These are phyloP conservation scores for Pseudonectria foliicola DNA, from an alignment of 2,329 filamentous ascomycete species.

Conservation along the genomic window DNA sequence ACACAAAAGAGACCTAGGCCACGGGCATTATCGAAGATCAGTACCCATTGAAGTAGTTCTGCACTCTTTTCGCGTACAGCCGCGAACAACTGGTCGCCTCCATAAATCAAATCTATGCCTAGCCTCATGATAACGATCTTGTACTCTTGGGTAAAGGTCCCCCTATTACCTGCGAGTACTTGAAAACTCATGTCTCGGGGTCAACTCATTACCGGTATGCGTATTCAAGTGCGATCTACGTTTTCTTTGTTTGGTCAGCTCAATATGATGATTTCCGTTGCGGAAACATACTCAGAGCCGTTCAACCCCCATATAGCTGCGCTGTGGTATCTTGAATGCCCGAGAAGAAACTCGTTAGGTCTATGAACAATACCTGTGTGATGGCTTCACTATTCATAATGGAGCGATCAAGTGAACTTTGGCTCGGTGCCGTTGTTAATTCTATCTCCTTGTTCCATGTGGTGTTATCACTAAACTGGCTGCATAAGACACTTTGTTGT, in stretches of 20 bases:
- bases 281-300: conserved; percentile 10
- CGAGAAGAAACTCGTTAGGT: too few relatives aligned
- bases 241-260: conserved; percentile 25
- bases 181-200: conserved; percentile 25
- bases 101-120: conserved; percentile 11
- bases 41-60: conserved; percentile 20
- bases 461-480: too few relatives aligned
- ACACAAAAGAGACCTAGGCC: conserved; percentile 23
- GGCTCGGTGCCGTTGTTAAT: too few relatives aligned
- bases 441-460: too few relatives aligned
- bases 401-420: conserved; percentile 2
- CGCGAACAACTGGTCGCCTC: conserved; percentile 13
- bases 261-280: too few relatives aligned
- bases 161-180: conserved; percentile 28
- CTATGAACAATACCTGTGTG: too few relatives aligned
- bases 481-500: too few relatives aligned
- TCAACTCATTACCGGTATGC: conserved; percentile 20
- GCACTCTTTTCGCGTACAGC: conserved; percentile 11
- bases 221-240: conserved; percentile 30
- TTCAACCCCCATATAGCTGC: conserved; percentile 11
- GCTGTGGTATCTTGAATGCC: conserved; percentile 3
- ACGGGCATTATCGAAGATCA: conserved; percentile 29
- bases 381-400: too few relatives aligned
- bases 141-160: conserved; percentile 26
- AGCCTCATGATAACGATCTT: conserved; percentile 22